Evolutionary conservation across 805 yeast genomes (phyloP).

Genomic region (Kodamaea leandrae): DNA sequence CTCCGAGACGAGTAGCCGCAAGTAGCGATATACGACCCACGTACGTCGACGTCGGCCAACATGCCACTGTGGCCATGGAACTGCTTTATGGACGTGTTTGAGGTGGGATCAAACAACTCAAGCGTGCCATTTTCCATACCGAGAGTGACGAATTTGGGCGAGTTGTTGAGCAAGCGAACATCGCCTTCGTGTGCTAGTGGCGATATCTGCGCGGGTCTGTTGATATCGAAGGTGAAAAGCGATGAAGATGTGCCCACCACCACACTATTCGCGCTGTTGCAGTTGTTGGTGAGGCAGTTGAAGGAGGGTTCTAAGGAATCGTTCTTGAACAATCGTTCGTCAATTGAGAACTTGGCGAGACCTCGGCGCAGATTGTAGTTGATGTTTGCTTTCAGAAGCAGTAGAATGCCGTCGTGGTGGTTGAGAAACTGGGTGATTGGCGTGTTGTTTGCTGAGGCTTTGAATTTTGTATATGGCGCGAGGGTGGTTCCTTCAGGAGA

Average conservation of each 20-base stretch:
- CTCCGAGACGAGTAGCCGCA: constrained; percentile 71
- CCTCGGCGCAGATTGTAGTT: constrained; percentile 38
- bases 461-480: constrained; percentile 38
- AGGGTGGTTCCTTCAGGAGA: constrained; percentile 17
- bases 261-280: constrained; percentile 29
- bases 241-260: constrained; percentile 26
- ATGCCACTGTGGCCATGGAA: constrained; percentile 61
- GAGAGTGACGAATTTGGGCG: constrained; percentile 51
- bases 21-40: constrained; percentile 66
- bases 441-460: constrained; percentile 17
- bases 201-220: constrained; percentile 24
- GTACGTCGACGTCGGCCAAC: constrained; percentile 61
- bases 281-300: constrained; percentile 33
- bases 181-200: constrained; percentile 42
- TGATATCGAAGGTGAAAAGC: constrained; percentile 34
- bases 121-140: constrained; percentile 60
- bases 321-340: no score
- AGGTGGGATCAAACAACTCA: constrained; percentile 60
- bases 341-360: constrained; percentile 19
- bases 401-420: constrained; percentile 33
- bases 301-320: constrained; percentile 15
- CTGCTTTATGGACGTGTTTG: constrained; percentile 46
- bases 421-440: constrained; percentile 30
- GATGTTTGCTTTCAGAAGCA: constrained; percentile 31
- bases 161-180: constrained; percentile 44